Evolutionary conservation across 306 rosid species (phyloP).

Genomic region (Castanea mollissima): DNA sequence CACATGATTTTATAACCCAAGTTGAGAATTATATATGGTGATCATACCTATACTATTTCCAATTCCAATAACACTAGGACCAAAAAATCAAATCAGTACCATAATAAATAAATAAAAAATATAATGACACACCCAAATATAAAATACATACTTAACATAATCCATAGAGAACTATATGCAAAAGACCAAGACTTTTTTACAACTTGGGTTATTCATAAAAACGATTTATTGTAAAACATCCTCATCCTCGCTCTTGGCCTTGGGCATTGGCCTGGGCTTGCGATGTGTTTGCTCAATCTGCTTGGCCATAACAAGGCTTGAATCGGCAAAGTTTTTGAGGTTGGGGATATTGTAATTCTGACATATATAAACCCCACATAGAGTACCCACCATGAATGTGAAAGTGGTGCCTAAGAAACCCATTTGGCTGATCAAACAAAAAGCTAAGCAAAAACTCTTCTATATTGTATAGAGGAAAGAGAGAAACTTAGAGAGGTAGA

Average conservation of each 20-base stretch:
- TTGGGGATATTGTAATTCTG: conserved; percentile 43
- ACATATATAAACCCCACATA: conserved; percentile 25
- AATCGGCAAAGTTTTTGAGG: conserved; percentile 13
- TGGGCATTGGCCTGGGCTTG: conserved; percentile 12
- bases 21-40: not conserved
- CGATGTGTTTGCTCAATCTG: conserved; percentile 29
- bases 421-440: conserved; percentile 8
- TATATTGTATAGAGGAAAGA: not conserved
- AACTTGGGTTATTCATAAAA: not conserved
- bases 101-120: not conserved
- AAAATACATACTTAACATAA: not conserved
- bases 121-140: too few species aligned
- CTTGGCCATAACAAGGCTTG: conserved; percentile 13
- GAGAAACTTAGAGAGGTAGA: not conserved
- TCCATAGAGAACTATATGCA: not conserved
- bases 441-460: not conserved
- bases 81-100: not conserved
- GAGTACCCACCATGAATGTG: conserved; percentile 20
- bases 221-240: not conserved
- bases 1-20: not conserved
- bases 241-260: not conserved
- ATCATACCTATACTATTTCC: not conserved
- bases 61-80: not conserved
- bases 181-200: not conserved
- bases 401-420: conserved; percentile 25